Percentiles rank a stretch among this genome's conserved stretches.
Conservation (phyloP, 2,329 filamentous ascomycete genomes). For the Calonectria pteridis region DNA sequence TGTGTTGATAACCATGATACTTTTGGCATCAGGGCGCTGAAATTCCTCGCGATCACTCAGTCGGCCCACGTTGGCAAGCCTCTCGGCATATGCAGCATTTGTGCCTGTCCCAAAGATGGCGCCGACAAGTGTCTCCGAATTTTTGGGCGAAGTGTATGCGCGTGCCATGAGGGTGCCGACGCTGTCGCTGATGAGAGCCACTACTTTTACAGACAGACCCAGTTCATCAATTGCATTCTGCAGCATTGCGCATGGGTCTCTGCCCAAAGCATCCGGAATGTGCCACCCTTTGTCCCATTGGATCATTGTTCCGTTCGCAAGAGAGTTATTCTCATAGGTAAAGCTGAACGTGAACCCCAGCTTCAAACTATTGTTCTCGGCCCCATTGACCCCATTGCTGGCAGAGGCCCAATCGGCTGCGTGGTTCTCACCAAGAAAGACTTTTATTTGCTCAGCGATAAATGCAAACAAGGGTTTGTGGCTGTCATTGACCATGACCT, state of each 20-base stretch:
- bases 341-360: conserved; percentile 23
- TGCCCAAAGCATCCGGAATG: conserved; percentile 9
- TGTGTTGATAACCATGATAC: conserved; percentile 21
- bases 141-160: conserved; percentile 64
- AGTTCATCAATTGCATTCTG: conserved; percentile 13
- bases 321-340: conserved; percentile 13
- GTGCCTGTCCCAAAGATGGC: conserved; percentile 87
- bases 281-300: conserved; percentile 24
- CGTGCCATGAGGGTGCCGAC: conserved; percentile 85
- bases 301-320: conserved; percentile 1
- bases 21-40: not conserved
- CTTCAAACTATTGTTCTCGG: not conserved
- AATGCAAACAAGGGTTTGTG: conserved; percentile 16
- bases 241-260: conserved; percentile 18
- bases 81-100: conserved; percentile 83
- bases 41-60: conserved; percentile 53
- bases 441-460: not conserved
- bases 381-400: not conserved
- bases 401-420: not conserved
- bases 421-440: not conserved
- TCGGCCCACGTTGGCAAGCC: conserved; percentile 63
- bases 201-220: conserved; percentile 4
- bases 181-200: conserved; percentile 20
- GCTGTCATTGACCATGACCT: conserved; percentile 11
- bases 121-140: conserved; percentile 72